Conservation (phyloP, 1,284 basidiomycete species). For the Boletellus dicymbophilus region DNA sequence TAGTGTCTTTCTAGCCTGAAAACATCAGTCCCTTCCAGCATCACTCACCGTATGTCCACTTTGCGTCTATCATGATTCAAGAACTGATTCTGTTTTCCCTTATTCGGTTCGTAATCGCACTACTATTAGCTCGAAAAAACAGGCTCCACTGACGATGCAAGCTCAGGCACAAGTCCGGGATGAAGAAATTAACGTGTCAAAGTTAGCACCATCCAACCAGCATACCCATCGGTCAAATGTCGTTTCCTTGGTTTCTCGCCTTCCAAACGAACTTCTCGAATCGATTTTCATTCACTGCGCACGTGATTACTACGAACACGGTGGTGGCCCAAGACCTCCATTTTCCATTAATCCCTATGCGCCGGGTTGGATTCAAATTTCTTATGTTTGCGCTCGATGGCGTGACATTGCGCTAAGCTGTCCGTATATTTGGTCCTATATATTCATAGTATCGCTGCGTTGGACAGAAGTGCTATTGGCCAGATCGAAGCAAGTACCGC, state of each 20-base stretch:
- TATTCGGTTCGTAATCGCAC: too few species aligned
- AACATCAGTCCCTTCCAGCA: too few species aligned
- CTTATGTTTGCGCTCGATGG: not conserved
- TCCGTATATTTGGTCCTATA: not conserved
- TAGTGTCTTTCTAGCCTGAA: too few species aligned
- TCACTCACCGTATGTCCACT: too few species aligned
- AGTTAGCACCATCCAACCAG: not conserved
- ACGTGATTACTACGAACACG: not conserved
- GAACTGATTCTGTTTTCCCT: too few species aligned
- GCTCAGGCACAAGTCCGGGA: too few species aligned
- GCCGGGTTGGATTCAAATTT: not conserved
- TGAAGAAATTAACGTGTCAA: not conserved
- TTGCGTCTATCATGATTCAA: too few species aligned
- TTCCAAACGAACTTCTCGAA: constrained; percentile 17
- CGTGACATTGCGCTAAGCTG: not conserved
- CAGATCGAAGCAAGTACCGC: not conserved
- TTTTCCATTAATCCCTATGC: not conserved
- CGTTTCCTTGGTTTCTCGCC: constrained; percentile 23
- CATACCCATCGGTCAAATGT: constrained; percentile 27
- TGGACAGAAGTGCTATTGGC: not conserved
- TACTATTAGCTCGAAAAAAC: too few species aligned
- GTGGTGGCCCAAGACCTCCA: too few species aligned
- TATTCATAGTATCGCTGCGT: not conserved
- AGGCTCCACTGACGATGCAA: too few species aligned
- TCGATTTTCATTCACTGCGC: not conserved